Evolutionary conservation across 2,329 filamentous ascomycete species (phyloP).

Genomic region (Hysterium pulicare): DNA sequence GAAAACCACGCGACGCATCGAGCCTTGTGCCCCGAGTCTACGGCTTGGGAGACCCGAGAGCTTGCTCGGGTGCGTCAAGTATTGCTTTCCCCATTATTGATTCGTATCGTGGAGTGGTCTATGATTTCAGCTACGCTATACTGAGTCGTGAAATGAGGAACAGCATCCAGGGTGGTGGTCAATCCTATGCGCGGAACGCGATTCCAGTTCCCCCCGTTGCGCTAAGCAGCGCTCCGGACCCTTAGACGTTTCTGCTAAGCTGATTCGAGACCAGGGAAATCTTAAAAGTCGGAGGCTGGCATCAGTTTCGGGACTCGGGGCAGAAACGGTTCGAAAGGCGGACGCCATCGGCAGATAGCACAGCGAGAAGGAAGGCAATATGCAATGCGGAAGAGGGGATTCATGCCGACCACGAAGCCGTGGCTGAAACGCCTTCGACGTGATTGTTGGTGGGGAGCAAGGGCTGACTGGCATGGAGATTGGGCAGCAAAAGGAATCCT

Average conservation of each 20-base stretch:
- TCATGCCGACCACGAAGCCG: conserved; percentile 11
- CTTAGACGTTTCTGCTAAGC: not conserved
- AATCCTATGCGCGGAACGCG: conserved; percentile 16
- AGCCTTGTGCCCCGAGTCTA: conserved; percentile 12
- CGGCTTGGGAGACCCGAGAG: conserved; percentile 11
- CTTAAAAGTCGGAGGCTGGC: conserved; percentile 13
- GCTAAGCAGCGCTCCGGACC: conserved; percentile 14
- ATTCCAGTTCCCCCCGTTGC: conserved; percentile 27
- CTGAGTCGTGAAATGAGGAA: not conserved
- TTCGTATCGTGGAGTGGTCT: not conserved
- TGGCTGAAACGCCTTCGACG: conserved; percentile 19
- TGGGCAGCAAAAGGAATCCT: not conserved
- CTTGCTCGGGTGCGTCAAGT: not conserved
- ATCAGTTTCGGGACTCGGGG: conserved; percentile 16
- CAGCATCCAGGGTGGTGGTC: conserved; percentile 7
- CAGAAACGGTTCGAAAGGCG: conserved; percentile 14
- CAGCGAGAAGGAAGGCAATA: conserved; percentile 5
- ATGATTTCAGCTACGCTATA: too few species aligned
- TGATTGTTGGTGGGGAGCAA: not conserved
- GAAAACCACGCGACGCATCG: conserved; percentile 14
- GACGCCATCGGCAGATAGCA: conserved; percentile 20
- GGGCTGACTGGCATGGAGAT: not conserved
- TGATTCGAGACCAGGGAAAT: not conserved
- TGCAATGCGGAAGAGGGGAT: conserved; percentile 8
- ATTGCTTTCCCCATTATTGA: not conserved